Percentiles rank a stretch among this genome's conserved stretches.
Evolutionary conservation across 345 rosid species (phyloP).

Genomic region (Eucalyptus pumila): DNA sequence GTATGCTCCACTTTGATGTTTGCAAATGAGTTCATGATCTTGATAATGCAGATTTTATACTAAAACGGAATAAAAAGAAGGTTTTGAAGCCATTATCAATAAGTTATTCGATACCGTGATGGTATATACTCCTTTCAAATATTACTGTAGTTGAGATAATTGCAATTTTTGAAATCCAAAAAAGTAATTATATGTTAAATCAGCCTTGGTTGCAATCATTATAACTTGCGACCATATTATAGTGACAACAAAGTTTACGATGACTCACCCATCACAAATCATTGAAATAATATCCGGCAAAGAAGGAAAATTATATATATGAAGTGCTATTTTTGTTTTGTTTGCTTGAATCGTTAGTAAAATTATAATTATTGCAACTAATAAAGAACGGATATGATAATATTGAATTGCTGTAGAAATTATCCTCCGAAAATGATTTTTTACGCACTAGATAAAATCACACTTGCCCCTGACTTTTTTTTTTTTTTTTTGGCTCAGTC

Average conservation of each 20-base stretch:
- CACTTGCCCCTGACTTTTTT: background rate
- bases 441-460: background rate
- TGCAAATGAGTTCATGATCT: background rate
- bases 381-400: rapidly evolving
- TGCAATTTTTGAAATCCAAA: background rate
- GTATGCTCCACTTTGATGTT: background rate
- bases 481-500: background rate
- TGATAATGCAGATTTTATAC: background rate
- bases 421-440: background rate
- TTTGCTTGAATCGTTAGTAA: background rate
- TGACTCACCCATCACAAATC: background rate
- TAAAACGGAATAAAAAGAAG: background rate
- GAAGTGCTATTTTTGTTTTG: background rate
- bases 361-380: background rate
- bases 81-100: background rate
- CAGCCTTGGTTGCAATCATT: background rate
- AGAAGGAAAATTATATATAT: background rate
- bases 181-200: background rate
- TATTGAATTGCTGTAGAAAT: background rate
- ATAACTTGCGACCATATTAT: background rate
- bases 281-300: background rate
- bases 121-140: background rate
- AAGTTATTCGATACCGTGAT: background rate
- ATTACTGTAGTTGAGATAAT: background rate
- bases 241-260: background rate